phyloP scores from a whole-genome alignment of 2,329 filamentous ascomycete species.

The Sphaerulina vaccinii region DNA sequence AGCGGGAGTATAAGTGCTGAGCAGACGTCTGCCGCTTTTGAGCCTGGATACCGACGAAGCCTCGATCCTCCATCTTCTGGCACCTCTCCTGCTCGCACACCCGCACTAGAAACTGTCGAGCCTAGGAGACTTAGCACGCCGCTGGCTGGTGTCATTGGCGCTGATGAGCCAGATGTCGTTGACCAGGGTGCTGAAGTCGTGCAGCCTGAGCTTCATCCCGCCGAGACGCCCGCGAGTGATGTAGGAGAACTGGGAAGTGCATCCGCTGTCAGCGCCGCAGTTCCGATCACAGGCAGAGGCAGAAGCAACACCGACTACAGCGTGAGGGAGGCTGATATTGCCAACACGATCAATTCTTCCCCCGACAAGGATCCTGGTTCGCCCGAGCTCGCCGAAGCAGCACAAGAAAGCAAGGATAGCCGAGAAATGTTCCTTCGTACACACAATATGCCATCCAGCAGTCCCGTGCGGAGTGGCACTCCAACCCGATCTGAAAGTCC shows the following conservation, averaged over 20 bases:
- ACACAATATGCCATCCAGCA: constrained; percentile 21
- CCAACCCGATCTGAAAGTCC: constrained; percentile 32
- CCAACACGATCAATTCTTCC: constrained; percentile 30
- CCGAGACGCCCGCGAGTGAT: constrained; percentile 24
- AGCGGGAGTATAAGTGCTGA: constrained; percentile 42
- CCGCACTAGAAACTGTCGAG: constrained; percentile 49
- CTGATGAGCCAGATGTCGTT: constrained; percentile 26
- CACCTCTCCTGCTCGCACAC: constrained; percentile 62
- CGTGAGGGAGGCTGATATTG: constrained; percentile 36
- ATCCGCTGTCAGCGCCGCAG: constrained; percentile 10
- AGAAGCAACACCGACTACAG: constrained; percentile 37
- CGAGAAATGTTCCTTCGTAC: constrained; percentile 32
- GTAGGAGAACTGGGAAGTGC: constrained; percentile 4
- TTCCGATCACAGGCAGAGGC: constrained; percentile 28
- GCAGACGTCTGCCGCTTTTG: constrained; percentile 41
- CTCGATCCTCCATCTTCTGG: constrained; percentile 58
- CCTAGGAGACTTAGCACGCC: constrained; percentile 29
- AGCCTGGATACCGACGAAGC: constrained; percentile 57
- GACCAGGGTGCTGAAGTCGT: constrained; percentile 31
- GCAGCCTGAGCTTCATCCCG: constrained; percentile 23
- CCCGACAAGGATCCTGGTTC: constrained; percentile 23
- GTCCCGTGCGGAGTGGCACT: constrained; percentile 13
- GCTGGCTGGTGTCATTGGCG: constrained; percentile 29
- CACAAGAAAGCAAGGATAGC: constrained; percentile 19
- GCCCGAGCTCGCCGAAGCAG: constrained; percentile 28